Percentiles rank a stretch among this genome's conserved stretches.
Evolutionary conservation across 2,329 filamentous ascomycete species (phyloP).

Genomic region (Exophiala sp.): DNA sequence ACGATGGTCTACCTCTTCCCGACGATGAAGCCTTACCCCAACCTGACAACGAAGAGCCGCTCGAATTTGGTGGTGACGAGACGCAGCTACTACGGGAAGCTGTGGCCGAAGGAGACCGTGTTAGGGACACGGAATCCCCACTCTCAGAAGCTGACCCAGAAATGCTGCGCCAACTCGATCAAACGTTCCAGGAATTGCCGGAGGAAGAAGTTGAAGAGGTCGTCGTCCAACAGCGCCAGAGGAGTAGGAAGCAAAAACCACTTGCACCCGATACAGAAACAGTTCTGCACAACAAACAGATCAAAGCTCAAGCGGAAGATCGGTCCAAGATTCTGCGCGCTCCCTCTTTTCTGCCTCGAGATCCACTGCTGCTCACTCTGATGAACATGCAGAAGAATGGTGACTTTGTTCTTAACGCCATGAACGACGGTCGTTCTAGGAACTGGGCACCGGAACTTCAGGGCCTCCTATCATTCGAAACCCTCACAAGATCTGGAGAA

Average conservation of each 20-base stretch:
- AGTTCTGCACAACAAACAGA: constrained; percentile 69
- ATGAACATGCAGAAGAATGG: constrained; percentile 91
- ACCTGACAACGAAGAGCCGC: constrained; percentile 49
- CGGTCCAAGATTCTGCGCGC: constrained; percentile 81
- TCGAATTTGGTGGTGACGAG: constrained; percentile 45
- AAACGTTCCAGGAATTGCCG: constrained; percentile 55
- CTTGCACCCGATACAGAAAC: constrained; percentile 79
- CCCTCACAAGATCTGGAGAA: constrained; percentile 71
- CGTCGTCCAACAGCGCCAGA: constrained; percentile 63
- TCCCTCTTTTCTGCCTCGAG: constrained; percentile 77
- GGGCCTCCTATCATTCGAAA: constrained; percentile 84
- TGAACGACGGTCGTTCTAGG: constrained; percentile 73
- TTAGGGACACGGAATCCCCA: constrained; percentile 50
- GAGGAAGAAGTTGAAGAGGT: constrained; percentile 53
- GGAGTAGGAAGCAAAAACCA: constrained; percentile 75
- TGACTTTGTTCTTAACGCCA: constrained; percentile 81
- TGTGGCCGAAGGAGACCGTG: constrained; percentile 32
- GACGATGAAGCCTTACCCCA: constrained; percentile 59
- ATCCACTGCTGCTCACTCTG: constrained; percentile 79
- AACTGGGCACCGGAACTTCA: constrained; percentile 90
- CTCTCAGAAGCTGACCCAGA: constrained; percentile 53
- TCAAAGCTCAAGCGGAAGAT: constrained; percentile 82
- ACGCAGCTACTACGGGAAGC: constrained; percentile 43
- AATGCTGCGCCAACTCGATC: constrained; percentile 60
- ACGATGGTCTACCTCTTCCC: constrained; percentile 42